A percentile compares a stretch with the other conserved stretches of the same genome.
Conservation (phyloP, 1,139 yeast species). For the Geotrichum carabidarum region DNA sequence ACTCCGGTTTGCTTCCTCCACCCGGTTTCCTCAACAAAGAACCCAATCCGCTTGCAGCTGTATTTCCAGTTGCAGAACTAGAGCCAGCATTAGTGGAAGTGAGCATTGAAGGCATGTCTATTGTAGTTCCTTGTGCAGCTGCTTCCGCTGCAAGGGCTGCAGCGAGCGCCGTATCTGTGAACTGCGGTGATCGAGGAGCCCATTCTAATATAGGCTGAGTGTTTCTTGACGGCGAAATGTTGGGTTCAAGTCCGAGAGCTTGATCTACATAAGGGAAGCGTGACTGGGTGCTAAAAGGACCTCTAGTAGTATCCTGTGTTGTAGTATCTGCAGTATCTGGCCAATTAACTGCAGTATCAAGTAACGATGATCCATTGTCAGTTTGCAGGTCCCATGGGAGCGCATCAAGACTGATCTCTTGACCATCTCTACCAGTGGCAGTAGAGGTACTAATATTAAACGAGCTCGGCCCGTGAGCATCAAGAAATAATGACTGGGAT, state of each 20-base stretch:
- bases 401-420: slow-evolving; percentile 1
- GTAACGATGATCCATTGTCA: slow-evolving; percentile 1
- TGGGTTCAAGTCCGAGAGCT: neutral
- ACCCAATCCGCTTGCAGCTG: neutral
- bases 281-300: neutral
- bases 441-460: slow-evolving; percentile 5
- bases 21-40: no score
- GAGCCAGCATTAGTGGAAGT: neutral
- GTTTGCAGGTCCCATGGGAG: neutral
- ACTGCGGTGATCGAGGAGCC: slow-evolving; percentile 8
- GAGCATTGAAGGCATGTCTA: neutral
- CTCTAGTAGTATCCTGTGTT: neutral
- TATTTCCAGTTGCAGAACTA: neutral
- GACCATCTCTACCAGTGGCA: slow-evolving; percentile 7
- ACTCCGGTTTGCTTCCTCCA: slow-evolving; percentile 22
- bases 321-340: neutral
- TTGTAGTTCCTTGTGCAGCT: slow-evolving; percentile 6
- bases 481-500: slow-evolving; percentile 8
- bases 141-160: slow-evolving; percentile 10
- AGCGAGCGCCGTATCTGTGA: slow-evolving; percentile 5
- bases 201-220: neutral
- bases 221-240: neutral
- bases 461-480: neutral
- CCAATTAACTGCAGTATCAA: slow-evolving; percentile 6
- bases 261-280: neutral